Percentiles rank a stretch among this genome's conserved stretches.
phyloP scores from a whole-genome alignment of 352 stramenopile species.

The Phytophthora sojae region DNA sequence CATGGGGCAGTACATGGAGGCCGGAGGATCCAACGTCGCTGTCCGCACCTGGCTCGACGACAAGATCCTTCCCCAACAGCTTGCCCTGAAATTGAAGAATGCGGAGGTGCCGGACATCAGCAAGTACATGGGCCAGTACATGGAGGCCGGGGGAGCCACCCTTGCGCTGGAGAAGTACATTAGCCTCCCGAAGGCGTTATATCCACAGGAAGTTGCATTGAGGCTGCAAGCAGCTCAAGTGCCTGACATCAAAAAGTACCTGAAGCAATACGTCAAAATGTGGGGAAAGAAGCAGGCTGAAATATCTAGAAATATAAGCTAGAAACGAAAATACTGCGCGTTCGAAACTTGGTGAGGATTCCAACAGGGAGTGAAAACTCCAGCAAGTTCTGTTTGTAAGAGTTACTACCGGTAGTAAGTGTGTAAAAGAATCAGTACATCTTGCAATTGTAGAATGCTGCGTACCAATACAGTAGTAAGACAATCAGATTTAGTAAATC shows the following conservation, averaged over 20 bases:
- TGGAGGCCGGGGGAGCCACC: not conserved
- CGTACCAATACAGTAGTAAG: no score
- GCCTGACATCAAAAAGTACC: not conserved
- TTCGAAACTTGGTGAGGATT: not conserved
- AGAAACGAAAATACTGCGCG: not conserved
- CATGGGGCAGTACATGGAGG: not conserved
- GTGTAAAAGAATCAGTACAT: no score
- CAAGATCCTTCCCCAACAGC: not conserved
- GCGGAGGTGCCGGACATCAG: not conserved
- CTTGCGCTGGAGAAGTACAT: not conserved
- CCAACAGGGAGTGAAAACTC: not conserved
- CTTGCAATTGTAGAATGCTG: no score
- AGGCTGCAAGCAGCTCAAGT: not conserved
- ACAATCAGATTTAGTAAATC: no score
- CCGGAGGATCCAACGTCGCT: not conserved
- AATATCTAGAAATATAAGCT: conserved; percentile 6
- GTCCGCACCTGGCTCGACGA: not conserved
- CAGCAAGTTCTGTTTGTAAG: no score
- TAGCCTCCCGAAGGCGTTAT: not conserved
- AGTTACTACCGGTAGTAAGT: no score
- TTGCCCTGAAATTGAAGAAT: not conserved
- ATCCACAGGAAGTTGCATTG: not conserved
- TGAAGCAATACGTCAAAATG: not conserved
- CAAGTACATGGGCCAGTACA: not conserved
- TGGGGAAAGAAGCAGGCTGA: conserved; percentile 7